Evolutionary conservation across 148 eudicot genomes (phyloP).

Genomic region (Cornus kousa): DNA sequence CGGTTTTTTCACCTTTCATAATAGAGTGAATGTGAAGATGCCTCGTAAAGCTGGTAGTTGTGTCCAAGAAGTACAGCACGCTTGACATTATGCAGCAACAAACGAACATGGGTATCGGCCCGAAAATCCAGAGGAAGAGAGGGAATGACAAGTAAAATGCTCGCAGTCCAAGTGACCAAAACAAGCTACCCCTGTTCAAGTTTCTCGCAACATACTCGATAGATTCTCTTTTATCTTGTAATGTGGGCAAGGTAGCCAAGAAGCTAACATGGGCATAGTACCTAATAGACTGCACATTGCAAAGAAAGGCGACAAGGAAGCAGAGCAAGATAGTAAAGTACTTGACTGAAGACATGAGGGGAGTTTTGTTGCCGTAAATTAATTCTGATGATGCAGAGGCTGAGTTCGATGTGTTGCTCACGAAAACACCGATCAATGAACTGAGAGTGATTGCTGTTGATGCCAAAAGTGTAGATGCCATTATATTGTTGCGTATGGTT

Average conservation of each 20-base stretch:
- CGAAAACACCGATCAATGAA: conserved; percentile 66
- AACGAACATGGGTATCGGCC: conserved; percentile 74
- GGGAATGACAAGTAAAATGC: conserved; percentile 85
- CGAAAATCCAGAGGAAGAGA: conserved; percentile 80
- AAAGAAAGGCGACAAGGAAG: conserved; percentile 76
- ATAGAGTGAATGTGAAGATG: conserved; percentile 50
- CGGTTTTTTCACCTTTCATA: conserved; percentile 21
- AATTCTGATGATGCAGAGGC: conserved; percentile 32
- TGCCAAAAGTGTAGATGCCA: conserved; percentile 86
- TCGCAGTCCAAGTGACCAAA: conserved; percentile 81
- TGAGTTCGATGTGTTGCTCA: conserved; percentile 52
- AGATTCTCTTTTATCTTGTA: conserved; percentile 37
- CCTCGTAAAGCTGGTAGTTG: conserved; percentile 62
- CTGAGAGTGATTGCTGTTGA: conserved; percentile 80
- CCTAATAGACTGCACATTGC: conserved; percentile 70
- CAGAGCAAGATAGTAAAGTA: conserved; percentile 65
- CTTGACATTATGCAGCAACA: conserved; percentile 53
- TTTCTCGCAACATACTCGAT: conserved; percentile 60
- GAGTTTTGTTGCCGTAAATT: conserved; percentile 47
- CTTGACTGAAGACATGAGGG: conserved; percentile 49
- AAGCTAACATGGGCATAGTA: conserved; percentile 86
- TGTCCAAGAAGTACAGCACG: conserved; percentile 74
- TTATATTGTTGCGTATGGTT: conserved; percentile 67
- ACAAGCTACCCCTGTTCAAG: conserved; percentile 67
- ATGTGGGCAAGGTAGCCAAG: conserved; percentile 58